A percentile compares a stretch with the other conserved stretches of the same genome.
phyloP scores from a whole-genome alignment of 345 rosid genomes.

The Barbarea vulgaris region DNA sequence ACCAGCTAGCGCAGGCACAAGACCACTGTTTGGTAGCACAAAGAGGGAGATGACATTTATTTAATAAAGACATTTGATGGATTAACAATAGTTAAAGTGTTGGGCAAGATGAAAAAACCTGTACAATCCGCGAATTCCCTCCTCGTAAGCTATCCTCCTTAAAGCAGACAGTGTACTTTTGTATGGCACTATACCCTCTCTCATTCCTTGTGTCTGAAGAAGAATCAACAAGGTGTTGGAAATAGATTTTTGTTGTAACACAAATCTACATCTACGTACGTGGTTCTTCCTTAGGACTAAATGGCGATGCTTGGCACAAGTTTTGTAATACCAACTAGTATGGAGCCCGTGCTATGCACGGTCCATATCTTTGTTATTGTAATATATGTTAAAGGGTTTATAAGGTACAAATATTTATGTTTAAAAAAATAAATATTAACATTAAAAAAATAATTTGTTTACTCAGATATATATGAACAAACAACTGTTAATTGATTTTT shows the following conservation, averaged over 20 bases:
- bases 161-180: conserved; percentile 73
- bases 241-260: background rate
- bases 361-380: no score
- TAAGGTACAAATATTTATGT: no score
- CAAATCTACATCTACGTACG: background rate
- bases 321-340: background rate
- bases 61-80: background rate
- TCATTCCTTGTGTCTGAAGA: conserved; percentile 79
- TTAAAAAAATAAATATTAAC: no score
- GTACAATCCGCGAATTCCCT: conserved; percentile 88
- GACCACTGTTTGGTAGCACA: conserved; percentile 59
- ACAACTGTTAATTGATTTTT: no score
- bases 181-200: conserved; percentile 67
- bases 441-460: no score
- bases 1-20: conserved; percentile 87
- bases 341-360: no score
- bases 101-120: conserved; percentile 48
- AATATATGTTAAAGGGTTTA: no score
- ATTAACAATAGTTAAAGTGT: background rate
- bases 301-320: background rate
- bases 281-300: background rate
- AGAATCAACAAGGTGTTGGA: conserved; percentile 7
- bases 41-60: conserved; percentile 12
- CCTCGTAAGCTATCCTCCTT: conserved; percentile 77
- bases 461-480: no score